These are phyloP conservation scores for Cladophialophora chaetospira DNA, from an alignment of 2,329 filamentous ascomycete genomes.

Conservation along the genomic window DNA sequence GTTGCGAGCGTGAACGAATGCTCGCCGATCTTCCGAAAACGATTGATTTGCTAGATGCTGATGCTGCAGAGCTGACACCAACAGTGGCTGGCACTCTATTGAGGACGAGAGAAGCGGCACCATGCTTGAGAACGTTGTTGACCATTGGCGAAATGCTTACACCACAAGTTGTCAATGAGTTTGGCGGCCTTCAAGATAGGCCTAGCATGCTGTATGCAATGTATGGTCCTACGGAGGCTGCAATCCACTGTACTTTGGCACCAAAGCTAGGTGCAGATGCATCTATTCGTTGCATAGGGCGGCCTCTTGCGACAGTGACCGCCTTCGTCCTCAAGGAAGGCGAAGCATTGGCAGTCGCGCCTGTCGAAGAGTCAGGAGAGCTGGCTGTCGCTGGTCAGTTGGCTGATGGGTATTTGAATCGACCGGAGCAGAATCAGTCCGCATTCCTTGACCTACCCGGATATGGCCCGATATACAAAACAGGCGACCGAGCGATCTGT, in stretches of 20 bases:
- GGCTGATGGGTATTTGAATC: constrained; percentile 78
- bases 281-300: constrained; percentile 70
- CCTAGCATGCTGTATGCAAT: constrained; percentile 80
- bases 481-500: constrained; percentile 78
- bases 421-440: constrained; percentile 69
- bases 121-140: constrained; percentile 68
- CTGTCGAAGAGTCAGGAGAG: constrained; percentile 71
- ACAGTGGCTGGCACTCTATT: constrained; percentile 81
- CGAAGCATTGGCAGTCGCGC: constrained; percentile 56
- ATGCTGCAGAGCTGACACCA: constrained; percentile 86
- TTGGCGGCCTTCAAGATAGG: constrained; percentile 60
- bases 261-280: constrained; percentile 59
- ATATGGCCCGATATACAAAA: constrained; percentile 75
- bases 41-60: constrained; percentile 67
- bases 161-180: constrained; percentile 72
- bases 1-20: constrained; percentile 68
- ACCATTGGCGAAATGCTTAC: constrained; percentile 96
- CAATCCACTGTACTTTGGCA: constrained; percentile 85
- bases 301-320: constrained; percentile 79
- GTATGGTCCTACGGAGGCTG: constrained; percentile 91
- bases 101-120: constrained; percentile 66
- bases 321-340: constrained; percentile 66
- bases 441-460: constrained; percentile 68
- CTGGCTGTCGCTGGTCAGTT: constrained; percentile 83
- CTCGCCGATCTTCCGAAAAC: constrained; percentile 72